Evolutionary conservation across 192 early-diverging fungal species (phyloP).

Genomic region (Mortierella alpina): DNA sequence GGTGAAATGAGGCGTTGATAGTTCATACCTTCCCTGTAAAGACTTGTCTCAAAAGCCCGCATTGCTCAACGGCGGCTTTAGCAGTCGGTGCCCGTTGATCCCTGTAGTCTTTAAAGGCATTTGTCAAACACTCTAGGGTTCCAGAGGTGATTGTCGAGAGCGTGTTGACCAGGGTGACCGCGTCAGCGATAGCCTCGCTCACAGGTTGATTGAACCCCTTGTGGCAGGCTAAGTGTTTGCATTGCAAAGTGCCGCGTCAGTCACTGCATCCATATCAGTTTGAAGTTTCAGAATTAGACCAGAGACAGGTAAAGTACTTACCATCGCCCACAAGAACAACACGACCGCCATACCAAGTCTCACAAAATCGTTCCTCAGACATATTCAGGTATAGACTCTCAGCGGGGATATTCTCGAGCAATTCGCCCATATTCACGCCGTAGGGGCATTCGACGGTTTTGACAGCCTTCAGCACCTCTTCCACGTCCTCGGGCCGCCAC

Average conservation of each 20-base stretch:
- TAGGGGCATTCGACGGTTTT: constrained; percentile 38
- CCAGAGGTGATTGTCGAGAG: constrained; percentile 10
- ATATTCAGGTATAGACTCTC: constrained; percentile 46
- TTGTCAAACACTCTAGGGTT: constrained; percentile 13
- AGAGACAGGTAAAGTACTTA: constrained; percentile 6
- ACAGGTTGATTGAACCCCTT: constrained; percentile 39
- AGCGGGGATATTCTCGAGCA: constrained; percentile 24
- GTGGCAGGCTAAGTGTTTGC: constrained; percentile 9
- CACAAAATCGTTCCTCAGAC: constrained; percentile 45
- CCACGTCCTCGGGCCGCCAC: constrained; percentile 38
- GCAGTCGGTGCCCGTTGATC: constrained; percentile 30
- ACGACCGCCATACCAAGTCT: constrained; percentile 49
- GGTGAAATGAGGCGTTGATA: too few relatives aligned
- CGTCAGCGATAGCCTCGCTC: constrained; percentile 49
- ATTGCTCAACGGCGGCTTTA: constrained; percentile 46
- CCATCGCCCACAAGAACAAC: constrained; percentile 48
- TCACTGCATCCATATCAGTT: background rate
- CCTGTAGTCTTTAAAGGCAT: constrained; percentile 30
- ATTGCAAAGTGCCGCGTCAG: background rate
- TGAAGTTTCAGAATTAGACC: background rate
- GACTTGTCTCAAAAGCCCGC: constrained; percentile 20
- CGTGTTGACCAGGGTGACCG: constrained; percentile 37
- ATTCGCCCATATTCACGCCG: constrained; percentile 37
- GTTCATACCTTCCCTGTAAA: constrained; percentile 41
- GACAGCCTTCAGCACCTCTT: constrained; percentile 28